Evolutionary conservation across 2,329 filamentous ascomycete genomes (phyloP).

Genomic region (Cryphonectria nitschkei): DNA sequence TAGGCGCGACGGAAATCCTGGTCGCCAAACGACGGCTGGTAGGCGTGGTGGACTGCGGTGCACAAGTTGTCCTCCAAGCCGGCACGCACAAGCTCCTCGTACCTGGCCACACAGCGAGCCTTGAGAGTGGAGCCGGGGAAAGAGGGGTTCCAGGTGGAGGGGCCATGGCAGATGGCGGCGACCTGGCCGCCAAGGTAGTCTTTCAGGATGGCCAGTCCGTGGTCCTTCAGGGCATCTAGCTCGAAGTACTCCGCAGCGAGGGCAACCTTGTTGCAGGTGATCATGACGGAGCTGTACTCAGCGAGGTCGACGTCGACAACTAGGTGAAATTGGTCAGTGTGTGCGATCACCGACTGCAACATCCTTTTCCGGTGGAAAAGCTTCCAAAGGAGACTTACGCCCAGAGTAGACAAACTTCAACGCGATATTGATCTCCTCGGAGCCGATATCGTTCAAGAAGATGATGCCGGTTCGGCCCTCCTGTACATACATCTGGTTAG

Average conservation of each 20-base stretch:
- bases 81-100: background rate
- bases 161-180: background rate
- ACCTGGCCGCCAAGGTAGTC: background rate
- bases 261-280: background rate
- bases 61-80: background rate
- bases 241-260: conserved; percentile 8
- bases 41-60: background rate
- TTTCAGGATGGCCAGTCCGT: background rate
- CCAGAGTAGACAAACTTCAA: conserved; percentile 14
- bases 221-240: background rate
- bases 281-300: background rate
- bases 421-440: background rate
- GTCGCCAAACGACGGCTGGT: background rate
- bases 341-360: background rate
- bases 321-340: background rate
- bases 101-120: background rate
- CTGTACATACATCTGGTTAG: background rate
- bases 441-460: background rate
- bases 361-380: background rate
- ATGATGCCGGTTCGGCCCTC: background rate
- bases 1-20: background rate
- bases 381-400: background rate
- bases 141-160: too few species aligned
- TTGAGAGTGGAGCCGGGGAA: background rate
- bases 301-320: background rate